Evolutionary conservation across 2,329 filamentous ascomycete species (phyloP).

Genomic region (Beauveria bassiana): DNA sequence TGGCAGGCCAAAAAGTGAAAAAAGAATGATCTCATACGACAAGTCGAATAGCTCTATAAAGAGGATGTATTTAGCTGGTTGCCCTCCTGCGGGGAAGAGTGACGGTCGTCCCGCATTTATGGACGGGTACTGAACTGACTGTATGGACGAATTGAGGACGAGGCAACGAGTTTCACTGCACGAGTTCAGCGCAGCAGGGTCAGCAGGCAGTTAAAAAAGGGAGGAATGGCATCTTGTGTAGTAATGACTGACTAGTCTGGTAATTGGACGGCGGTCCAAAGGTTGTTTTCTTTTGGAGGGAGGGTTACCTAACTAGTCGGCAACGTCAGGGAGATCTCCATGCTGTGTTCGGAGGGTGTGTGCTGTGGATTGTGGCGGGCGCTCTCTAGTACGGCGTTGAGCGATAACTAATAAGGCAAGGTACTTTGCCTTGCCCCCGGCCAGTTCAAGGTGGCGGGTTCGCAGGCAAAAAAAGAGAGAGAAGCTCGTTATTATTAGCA

Average conservation of each 20-base stretch:
- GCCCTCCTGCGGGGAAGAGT: not conserved
- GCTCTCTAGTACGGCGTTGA: not conserved
- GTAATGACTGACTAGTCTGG: too few relatives aligned
- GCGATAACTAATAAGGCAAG: too few relatives aligned
- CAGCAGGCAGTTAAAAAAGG: not conserved
- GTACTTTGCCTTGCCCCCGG: not conserved
- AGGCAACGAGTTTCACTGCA: not conserved
- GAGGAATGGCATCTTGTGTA: too few relatives aligned
- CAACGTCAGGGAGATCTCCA: not conserved
- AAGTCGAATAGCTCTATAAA: too few relatives aligned
- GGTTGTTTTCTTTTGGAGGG: too few relatives aligned
- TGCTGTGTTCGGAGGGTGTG: not conserved
- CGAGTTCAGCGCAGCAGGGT: not conserved
- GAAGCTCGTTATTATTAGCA: not conserved
- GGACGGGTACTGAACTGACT: not conserved
- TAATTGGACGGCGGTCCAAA: too few relatives aligned
- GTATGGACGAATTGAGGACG: too few relatives aligned
- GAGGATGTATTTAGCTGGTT: not conserved
- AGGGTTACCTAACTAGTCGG: not conserved
- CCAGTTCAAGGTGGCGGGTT: not conserved
- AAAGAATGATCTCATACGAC: not conserved
- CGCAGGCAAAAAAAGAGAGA: not conserved
- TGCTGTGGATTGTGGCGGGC: not conserved
- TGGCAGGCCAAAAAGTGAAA: not conserved
- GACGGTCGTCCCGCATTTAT: not conserved